Evolutionary conservation across 345 rosid genomes (phyloP).

Genomic region (Eucalyptus viminalis): DNA sequence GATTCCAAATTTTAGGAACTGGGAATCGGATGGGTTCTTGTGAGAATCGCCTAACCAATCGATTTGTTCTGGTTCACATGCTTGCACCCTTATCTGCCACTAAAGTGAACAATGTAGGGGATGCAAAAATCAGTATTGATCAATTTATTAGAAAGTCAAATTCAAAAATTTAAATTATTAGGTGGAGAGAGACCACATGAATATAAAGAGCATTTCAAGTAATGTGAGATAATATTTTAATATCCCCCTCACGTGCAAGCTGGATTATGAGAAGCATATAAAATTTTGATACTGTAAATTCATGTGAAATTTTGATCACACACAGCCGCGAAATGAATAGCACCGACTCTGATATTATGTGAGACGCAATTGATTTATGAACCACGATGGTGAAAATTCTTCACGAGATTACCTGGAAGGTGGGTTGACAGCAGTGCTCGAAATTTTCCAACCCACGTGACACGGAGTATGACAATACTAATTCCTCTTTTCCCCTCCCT

Average conservation of each 20-base stretch:
- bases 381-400: not conserved
- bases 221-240: too few relatives aligned
- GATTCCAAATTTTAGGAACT: not conserved
- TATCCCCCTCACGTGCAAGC: fast-evolving
- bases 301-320: too few relatives aligned
- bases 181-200: fast-evolving
- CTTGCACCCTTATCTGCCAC: not conserved
- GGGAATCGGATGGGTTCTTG: fast-evolving
- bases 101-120: not conserved
- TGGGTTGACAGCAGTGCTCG: not conserved
- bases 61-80: fast-evolving
- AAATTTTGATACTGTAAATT: too few relatives aligned
- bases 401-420: not conserved
- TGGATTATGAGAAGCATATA: too few relatives aligned
- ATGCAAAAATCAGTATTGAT: not conserved
- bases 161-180: too few relatives aligned
- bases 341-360: too few relatives aligned
- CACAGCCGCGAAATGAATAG: too few relatives aligned
- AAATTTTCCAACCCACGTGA: not conserved
- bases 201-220: too few relatives aligned
- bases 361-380: not conserved
- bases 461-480: not conserved
- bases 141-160: too few relatives aligned
- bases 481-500: not conserved
- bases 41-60: fast-evolving